A percentile compares a stretch with the other conserved stretches of the same genome.
phyloP scores from a whole-genome alignment of 2,329 filamentous ascomycete genomes.

The Colletotrichum navitas region DNA sequence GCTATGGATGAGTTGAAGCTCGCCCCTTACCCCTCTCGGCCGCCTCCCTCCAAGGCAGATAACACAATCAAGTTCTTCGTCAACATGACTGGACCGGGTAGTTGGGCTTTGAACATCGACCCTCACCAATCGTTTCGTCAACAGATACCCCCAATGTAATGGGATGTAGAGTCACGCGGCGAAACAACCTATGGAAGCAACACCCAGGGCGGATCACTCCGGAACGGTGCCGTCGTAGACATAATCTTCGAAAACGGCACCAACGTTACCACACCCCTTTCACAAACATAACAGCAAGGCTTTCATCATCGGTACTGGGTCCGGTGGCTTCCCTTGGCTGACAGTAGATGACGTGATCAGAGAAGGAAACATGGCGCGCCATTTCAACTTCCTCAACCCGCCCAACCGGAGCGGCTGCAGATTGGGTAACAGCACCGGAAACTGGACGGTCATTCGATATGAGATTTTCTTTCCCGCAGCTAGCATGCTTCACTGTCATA shows the following conservation, averaged over 20 bases:
- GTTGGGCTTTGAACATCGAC: conserved; percentile 32
- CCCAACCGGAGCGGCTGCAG: conserved; percentile 33
- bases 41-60: conserved; percentile 28
- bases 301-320: conserved; percentile 31
- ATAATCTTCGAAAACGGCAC: conserved; percentile 38
- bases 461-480: conserved; percentile 34
- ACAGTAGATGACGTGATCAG: conserved; percentile 33
- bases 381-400: conserved; percentile 29
- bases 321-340: conserved; percentile 31
- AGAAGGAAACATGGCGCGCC: conserved; percentile 24
- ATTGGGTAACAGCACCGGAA: conserved; percentile 30
- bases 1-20: conserved; percentile 35
- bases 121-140: conserved; percentile 35
- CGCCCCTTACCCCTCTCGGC: conserved; percentile 22
- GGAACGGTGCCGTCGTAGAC: conserved; percentile 28
- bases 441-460: conserved; percentile 39
- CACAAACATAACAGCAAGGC: conserved; percentile 38
- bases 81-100: conserved; percentile 36
- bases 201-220: conserved; percentile 3
- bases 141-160: conserved; percentile 28
- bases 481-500: conserved; percentile 39
- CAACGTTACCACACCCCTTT: conserved; percentile 34
- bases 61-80: conserved; percentile 35
- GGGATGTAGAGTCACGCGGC: conserved; percentile 29
- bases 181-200: conserved; percentile 27